Percentiles rank a stretch among this genome's conserved stretches.
These are phyloP conservation scores for Colletotrichum somersetense DNA, from an alignment of 2,329 filamentous ascomycete genomes.

Conservation along the genomic window DNA sequence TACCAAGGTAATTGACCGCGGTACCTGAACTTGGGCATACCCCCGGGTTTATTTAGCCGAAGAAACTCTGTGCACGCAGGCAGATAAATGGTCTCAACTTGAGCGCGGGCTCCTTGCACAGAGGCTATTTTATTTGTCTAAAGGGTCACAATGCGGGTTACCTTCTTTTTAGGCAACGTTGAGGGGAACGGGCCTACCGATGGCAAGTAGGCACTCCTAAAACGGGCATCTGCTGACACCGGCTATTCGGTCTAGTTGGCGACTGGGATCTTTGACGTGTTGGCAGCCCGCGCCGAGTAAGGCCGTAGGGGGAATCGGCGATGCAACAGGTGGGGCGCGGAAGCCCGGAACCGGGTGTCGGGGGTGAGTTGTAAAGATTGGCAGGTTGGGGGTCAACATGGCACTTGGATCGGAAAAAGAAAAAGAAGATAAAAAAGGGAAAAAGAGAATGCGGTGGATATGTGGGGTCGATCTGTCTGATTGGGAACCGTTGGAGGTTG, in stretches of 20 bases:
- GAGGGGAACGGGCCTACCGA: not conserved
- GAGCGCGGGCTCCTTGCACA: slow-evolving; percentile 10
- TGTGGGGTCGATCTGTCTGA: slow-evolving; percentile 10
- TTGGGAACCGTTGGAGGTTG: not conserved
- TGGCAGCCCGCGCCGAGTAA: not conserved
- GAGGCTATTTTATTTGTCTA: not conserved
- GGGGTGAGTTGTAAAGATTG: not conserved
- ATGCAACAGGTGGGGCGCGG: slow-evolving; percentile 11
- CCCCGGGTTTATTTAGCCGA: slow-evolving; percentile 11
- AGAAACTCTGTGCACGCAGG: slow-evolving; percentile 5
- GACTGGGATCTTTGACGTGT: not conserved
- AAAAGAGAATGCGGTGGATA: not conserved
- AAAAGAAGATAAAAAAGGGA: not conserved
- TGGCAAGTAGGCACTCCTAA: not conserved
- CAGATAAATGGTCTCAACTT: slow-evolving; percentile 21
- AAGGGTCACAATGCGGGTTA: not conserved
- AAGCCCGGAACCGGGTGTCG: slow-evolving; percentile 33
- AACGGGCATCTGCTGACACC: not conserved
- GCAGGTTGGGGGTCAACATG: not conserved
- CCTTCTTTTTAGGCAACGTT: not conserved
- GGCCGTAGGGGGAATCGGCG: not conserved
- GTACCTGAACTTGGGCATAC: slow-evolving; percentile 13
- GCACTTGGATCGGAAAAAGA: not conserved
- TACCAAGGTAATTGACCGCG: slow-evolving; percentile 6
- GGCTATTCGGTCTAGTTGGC: slow-evolving; percentile 23